Conservation (phyloP, 2,329 filamentous ascomycete species). For the Apiospora arundinis region DNA sequence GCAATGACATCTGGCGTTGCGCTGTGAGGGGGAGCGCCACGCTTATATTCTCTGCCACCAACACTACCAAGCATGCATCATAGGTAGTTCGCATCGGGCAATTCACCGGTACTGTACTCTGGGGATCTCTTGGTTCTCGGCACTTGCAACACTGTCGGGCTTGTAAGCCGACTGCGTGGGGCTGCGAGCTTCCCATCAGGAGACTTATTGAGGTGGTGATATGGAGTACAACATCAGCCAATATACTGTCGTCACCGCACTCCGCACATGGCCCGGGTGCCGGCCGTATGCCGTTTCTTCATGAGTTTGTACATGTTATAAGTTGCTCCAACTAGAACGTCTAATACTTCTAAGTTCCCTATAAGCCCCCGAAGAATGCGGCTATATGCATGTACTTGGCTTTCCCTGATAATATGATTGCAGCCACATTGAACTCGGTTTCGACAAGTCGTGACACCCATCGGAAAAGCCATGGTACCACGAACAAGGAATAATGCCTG, state of each 20-base stretch:
- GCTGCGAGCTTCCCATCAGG: background rate
- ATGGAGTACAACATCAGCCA: background rate
- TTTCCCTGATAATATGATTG: background rate
- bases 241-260: conserved; percentile 6
- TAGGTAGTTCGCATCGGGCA: background rate
- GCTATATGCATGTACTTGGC: background rate
- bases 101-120: background rate
- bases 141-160: background rate
- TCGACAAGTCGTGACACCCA: background rate
- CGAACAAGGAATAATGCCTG: conserved; percentile 5
- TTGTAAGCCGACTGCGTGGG: conserved; percentile 16
- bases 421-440: background rate
- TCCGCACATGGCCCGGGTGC: background rate
- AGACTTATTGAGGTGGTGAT: background rate
- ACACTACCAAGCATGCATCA: background rate
- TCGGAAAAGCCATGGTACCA: background rate
- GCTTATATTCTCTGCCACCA: background rate
- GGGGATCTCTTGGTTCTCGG: background rate
- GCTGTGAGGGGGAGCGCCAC: background rate
- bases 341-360: background rate
- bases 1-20: background rate
- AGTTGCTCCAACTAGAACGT: background rate
- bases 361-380: too few species aligned
- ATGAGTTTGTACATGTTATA: background rate
- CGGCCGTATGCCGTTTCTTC: background rate